phyloP scores from a whole-genome alignment of 2,329 filamentous ascomycete genomes.

The Calonectria hongkongensis region DNA sequence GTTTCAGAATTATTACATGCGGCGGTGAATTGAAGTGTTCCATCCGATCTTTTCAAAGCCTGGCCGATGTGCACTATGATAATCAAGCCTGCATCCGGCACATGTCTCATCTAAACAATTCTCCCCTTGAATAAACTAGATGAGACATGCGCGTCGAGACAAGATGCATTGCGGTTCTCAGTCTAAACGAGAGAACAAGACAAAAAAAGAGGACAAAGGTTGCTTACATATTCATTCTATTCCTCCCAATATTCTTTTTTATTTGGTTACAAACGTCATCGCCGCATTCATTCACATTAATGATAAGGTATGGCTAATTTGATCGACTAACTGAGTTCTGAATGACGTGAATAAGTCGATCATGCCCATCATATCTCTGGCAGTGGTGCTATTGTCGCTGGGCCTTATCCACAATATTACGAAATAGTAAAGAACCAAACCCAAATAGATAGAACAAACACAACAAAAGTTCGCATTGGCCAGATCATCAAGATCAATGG shows the following conservation, averaged over 20 bases:
- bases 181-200: not conserved
- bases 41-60: not conserved
- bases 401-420: not conserved
- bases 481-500: not conserved
- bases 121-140: not conserved
- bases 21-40: not conserved
- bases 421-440: not conserved
- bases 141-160: not conserved
- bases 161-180: not conserved
- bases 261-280: not conserved
- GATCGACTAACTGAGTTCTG: not conserved
- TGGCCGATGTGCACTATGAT: not conserved
- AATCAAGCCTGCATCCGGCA: constrained; percentile 6
- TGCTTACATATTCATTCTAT: too few relatives aligned
- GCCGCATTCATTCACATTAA: not conserved
- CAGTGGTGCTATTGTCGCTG: not conserved
- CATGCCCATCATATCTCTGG: not conserved
- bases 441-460: not conserved
- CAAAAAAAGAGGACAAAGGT: not conserved
- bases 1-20: not conserved
- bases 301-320: not conserved
- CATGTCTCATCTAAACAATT: not conserved
- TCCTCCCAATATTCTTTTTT: not conserved
- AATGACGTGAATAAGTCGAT: not conserved
- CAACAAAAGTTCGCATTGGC: not conserved